Evolutionary conservation across 1,284 basidiomycete species (phyloP), one percentile per base, ranked within the genome.

Genomic region (Cutaneotrichosporon spelunceum): DNA sequence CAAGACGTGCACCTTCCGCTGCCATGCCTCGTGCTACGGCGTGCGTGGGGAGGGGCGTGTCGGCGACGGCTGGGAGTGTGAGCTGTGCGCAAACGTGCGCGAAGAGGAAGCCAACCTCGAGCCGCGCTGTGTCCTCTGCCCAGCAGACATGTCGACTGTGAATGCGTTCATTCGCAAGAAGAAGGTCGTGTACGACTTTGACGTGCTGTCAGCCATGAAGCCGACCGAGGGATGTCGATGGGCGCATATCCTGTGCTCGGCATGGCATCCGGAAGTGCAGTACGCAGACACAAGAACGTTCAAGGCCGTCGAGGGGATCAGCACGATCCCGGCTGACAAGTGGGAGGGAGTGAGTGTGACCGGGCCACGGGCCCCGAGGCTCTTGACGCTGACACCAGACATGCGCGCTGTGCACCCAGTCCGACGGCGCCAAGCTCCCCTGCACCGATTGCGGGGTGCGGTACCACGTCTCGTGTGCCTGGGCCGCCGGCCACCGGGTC

Each of bases 221-320:
- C 91, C 91, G 5, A 97, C 94, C 0, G 95, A 98, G 80, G 89
- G 91, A 27, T 88, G 90, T 77, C 90, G 91, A 64, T 97, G 93
- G 91, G 87, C 87, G 1, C 95, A 99, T 74, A 82, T 93, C 23
- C 77, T 97, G 1, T 98, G 95, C 79, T 86, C 93, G 1, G 85
- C 90, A 1, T 98, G 93, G 80, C 86, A 88, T 33, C 88, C 89
- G 4, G 93, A 96, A 71, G 81, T 94, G 8, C 82, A 82, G 21
- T 95, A 88, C 76, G 88, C 89, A 24, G 88, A 93, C 75, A 83
- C 89, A 0, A 71, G 80, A 13, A 83, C 84, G 50, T 81, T 95
- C 57, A 86, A 88, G 54, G 79, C 87, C 14, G 89, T 92, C 14
- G 95, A 98, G 78, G 92, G 91, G n/a, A 84, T 94, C 56, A 90